Evolutionary conservation across 495 filamentous ascomycete genomes (phyloP), one percentile per base, ranked within the genome.

Genomic region (Xylaria scruposa): DNA sequence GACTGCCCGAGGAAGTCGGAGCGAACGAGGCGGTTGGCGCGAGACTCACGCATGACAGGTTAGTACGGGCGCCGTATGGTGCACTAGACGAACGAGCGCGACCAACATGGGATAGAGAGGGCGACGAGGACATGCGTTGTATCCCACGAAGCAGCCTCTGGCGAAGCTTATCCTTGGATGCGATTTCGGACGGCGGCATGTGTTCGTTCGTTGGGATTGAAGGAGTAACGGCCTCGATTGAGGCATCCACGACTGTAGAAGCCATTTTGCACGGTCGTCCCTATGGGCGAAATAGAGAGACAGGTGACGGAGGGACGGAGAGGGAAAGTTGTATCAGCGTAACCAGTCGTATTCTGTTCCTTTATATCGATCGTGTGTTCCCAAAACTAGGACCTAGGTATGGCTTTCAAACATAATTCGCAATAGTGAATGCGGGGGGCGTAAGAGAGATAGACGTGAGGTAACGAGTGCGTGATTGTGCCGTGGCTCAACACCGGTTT

Each of bases 91-190:
- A 88, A 74, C 91, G 84, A 75, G 91, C 85, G 72, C 92, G 88
- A 36, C 89, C 85, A 61, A 90, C 78, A 65, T 90, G 89, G 40
- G 87, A 81, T 36, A 98, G 83, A 29, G 93, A 91, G 12, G 93
- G 92, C 2, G 92, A 94, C 2, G 96, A 98, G 19, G 94, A 92
- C 70, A 98, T 96, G 53, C 94, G 92, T 75, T 97, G 91, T 61
- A 99, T 87, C 61, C 89, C 90, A 71, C 93, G 90, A 26, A 97
- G 81, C 51, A 98, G 82, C 64, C 90, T 90, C 68, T 90, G 89
- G 42, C 93, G 88, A 29, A 92, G 91, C 78, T 90, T 94, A 60
- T 90, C 84, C 81, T 93, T 96, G 9, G 82, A 80, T 13, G 84
- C 83, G 53, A 80, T 82, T 49, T 90, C 89, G 65, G 86, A 56